Base-by-base conservation (phyloP, 805 yeast species). In the Wickerhamiella lipophila region DNA sequence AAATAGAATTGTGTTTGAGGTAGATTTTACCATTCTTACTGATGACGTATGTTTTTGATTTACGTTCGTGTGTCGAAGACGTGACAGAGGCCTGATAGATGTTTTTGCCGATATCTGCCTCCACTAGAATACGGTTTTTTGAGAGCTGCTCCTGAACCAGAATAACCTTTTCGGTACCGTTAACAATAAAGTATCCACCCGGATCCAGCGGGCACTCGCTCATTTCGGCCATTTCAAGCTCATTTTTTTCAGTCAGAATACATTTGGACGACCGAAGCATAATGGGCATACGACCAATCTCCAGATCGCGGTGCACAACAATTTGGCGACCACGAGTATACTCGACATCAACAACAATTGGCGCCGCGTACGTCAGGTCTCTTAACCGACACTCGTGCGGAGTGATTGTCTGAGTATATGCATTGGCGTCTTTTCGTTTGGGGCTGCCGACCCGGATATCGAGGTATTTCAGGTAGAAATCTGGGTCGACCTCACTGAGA, bases 281-380 rank as follows among this genome's bases (percentile, higher is more conserved):
- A 59, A 92, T 80, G n/a, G 98, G 98, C 96, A 92, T 92, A 60
- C 95, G 77, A 30, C 98, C 99, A 52, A 92, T 89, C 63, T 88
- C 96, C 52, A 92, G 75, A 61, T 86, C 94, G 58, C 83, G 75
- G 58, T 86, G 89, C 71, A 85, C 77, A 56, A 89, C 84, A 63
- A 92, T 84, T 64, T 86, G 87, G 54, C 89, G 73, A 30, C 97
- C 98, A 63, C 96, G 75, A 0, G 97, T 92, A 62, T 92, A 92
- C 62, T 92, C 98, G 21, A 92, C 95, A 67, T 92, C 98, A 44
- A 89, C 98, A 58, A 81, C 84, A 34, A 89, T 84, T 1, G 96
- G 96, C 0, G 97, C 96, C 41, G 94, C 81, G 60, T 89, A 89
- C 0, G 96, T 86, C 69, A 88, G 72, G 60, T 89, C 98, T 65